Conservation (phyloP, 176 grass and related monocot species). For the Triticum dicoccoides region DNA sequence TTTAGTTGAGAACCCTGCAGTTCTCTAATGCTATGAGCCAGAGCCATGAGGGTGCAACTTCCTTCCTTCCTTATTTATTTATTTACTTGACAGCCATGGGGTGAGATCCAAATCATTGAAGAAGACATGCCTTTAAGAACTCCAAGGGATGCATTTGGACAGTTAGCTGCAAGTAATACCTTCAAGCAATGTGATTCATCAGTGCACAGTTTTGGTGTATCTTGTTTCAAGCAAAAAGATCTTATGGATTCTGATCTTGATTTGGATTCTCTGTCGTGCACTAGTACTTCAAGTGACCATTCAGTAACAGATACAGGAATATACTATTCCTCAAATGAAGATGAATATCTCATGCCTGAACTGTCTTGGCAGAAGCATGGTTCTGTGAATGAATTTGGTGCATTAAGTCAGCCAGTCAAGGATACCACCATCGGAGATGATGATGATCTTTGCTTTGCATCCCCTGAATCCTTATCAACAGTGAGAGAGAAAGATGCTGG, state of each 20-base stretch:
- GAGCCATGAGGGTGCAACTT: conserved; percentile 2
- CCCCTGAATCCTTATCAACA: conserved; percentile 20
- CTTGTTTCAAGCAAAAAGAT: conserved; percentile 43
- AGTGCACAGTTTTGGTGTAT: conserved; percentile 23
- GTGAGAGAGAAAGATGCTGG: conserved; percentile 28
- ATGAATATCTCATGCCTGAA: conserved; percentile 47
- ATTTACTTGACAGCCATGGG: conserved; percentile 60
- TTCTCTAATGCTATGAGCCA: not conserved
- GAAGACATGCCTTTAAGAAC: conserved; percentile 84
- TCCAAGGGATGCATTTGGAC: conserved; percentile 83
- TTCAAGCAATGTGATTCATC: conserved; percentile 45
- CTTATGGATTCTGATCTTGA: conserved; percentile 47
- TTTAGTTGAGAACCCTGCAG: not conserved
- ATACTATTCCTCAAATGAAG: conserved; percentile 50
- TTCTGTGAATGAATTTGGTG: conserved; percentile 17
- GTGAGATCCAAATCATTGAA: conserved; percentile 84
- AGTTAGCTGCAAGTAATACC: conserved; percentile 55
- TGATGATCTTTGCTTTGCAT: conserved; percentile 27
- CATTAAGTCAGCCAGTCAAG: conserved; percentile 32
- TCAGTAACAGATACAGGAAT: conserved; percentile 53
- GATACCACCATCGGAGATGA: conserved; percentile 21
- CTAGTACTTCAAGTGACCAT: conserved; percentile 55
- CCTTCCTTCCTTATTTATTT: not conserved
- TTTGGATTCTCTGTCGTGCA: conserved; percentile 42
- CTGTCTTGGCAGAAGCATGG: conserved; percentile 18